These are phyloP conservation scores for Lachnellula cervina DNA, from an alignment of 2,329 filamentous ascomycete genomes.

Conservation along the genomic window DNA sequence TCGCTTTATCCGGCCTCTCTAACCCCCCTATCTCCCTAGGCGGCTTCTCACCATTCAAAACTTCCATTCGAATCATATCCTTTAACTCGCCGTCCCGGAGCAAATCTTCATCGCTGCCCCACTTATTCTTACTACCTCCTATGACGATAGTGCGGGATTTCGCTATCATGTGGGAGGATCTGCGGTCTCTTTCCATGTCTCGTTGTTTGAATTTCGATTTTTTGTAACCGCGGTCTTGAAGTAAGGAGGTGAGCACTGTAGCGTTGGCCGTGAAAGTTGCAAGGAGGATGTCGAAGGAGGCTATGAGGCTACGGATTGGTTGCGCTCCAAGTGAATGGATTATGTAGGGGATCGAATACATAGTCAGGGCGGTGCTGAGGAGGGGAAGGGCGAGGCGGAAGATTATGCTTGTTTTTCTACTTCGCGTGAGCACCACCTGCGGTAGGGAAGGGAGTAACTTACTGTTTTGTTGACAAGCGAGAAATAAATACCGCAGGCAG, in stretches of 20 bases:
- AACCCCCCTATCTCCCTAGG: constrained; percentile 15
- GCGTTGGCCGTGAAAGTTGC: constrained; percentile 85
- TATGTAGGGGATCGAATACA: constrained; percentile 71
- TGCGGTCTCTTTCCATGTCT: constrained; percentile 40
- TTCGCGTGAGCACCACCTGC: neutral
- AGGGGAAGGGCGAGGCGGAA: constrained; percentile 80
- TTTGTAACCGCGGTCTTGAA: constrained; percentile 84
- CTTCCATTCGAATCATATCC: constrained; percentile 6
- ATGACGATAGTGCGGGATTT: constrained; percentile 41
- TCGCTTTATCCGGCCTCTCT: constrained; percentile 30
- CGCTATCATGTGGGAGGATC: constrained; percentile 34
- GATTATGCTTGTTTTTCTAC: constrained; percentile 71
- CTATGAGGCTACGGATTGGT: constrained; percentile 79
- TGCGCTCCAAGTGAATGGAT: constrained; percentile 66
- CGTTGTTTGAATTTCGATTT: constrained; percentile 66
- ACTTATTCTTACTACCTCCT: constrained; percentile 49
- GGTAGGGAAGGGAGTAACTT: neutral
- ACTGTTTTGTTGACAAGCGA: constrained; percentile 58
- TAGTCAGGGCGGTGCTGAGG: constrained; percentile 69
- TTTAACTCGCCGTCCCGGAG: constrained; percentile 64
- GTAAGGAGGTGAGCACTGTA: constrained; percentile 83
- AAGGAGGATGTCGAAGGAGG: constrained; percentile 83
- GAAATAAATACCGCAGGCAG: constrained; percentile 81
- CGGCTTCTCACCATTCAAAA: neutral
- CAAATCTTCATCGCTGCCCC: constrained; percentile 86